Evolutionary conservation across 1,139 yeast genomes (phyloP).

Genomic region (Hansenula lynferdii): DNA sequence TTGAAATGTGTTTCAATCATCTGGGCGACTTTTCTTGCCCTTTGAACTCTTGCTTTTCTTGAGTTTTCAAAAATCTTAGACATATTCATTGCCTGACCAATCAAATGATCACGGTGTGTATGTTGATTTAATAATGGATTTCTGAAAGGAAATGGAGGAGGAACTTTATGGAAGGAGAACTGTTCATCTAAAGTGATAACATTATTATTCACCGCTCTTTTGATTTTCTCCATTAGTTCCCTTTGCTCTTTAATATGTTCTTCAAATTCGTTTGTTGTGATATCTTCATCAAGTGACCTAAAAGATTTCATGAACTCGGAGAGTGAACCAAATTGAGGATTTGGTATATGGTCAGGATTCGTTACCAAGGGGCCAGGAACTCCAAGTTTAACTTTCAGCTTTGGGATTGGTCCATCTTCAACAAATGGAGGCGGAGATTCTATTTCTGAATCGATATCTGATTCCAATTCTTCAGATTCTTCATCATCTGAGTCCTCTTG

Average conservation of each 20-base stretch:
- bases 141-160: constrained; percentile 28
- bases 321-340: constrained; percentile 34
- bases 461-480: constrained; percentile 10
- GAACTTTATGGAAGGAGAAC: constrained; percentile 26
- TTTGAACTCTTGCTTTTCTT: constrained; percentile 59
- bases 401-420: constrained; percentile 22
- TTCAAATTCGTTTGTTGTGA: constrained; percentile 24
- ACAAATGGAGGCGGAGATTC: constrained; percentile 13
- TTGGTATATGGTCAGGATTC: constrained; percentile 66
- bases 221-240: constrained; percentile 39
- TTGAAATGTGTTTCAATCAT: constrained; percentile 88
- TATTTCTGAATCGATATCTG: constrained; percentile 16
- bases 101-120: constrained; percentile 66
- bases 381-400: constrained; percentile 40
- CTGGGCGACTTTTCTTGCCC: constrained; percentile 67
- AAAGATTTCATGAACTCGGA: constrained; percentile 45
- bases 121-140: constrained; percentile 40
- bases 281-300: constrained; percentile 57
- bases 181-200: constrained; percentile 39
- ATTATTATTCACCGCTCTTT: constrained; percentile 49
- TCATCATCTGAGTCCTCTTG: constrained; percentile 9
- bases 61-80: constrained; percentile 68
- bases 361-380: constrained; percentile 62
- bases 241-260: constrained; percentile 43
- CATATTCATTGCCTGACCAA: constrained; percentile 71